Conservation (phyloP, 345 rosid species). For the Camelina laxa region DNA sequence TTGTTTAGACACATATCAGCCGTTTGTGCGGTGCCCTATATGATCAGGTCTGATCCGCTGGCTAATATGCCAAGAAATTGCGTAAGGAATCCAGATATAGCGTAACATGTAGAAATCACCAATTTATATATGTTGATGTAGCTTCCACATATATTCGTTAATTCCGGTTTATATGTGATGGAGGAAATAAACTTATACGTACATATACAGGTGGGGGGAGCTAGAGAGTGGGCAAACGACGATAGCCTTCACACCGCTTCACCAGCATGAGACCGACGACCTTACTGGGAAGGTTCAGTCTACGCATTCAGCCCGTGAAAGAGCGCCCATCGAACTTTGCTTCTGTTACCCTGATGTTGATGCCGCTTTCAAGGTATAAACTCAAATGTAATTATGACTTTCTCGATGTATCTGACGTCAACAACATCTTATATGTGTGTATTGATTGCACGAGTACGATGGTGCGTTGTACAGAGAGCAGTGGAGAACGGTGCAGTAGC, state of each 20-base stretch:
- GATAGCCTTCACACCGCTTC: slow-evolving; percentile 75
- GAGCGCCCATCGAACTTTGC: slow-evolving; percentile 75
- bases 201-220: slow-evolving; percentile 82
- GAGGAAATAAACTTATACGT: not conserved
- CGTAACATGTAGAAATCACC: no score
- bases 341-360: slow-evolving; percentile 76
- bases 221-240: slow-evolving; percentile 87
- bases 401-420: not conserved
- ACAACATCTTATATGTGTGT: not conserved
- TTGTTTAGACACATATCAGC: no score
- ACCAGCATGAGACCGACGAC: slow-evolving; percentile 82
- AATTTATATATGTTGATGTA: no score
- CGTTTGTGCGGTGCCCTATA: not conserved
- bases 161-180: not conserved
- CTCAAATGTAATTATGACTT: not conserved
- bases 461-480: slow-evolving; percentile 60
- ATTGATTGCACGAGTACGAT: slow-evolving; percentile 6
- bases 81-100: no score
- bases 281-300: slow-evolving; percentile 64
- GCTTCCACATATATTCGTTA: no score
- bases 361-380: slow-evolving; percentile 79
- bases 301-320: slow-evolving; percentile 40
- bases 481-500: slow-evolving; percentile 78
- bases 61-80: not conserved
- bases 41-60: not conserved